Conservation (phyloP, 176 grass and related monocot genomes). For the Bothriochloa decipiens region DNA sequence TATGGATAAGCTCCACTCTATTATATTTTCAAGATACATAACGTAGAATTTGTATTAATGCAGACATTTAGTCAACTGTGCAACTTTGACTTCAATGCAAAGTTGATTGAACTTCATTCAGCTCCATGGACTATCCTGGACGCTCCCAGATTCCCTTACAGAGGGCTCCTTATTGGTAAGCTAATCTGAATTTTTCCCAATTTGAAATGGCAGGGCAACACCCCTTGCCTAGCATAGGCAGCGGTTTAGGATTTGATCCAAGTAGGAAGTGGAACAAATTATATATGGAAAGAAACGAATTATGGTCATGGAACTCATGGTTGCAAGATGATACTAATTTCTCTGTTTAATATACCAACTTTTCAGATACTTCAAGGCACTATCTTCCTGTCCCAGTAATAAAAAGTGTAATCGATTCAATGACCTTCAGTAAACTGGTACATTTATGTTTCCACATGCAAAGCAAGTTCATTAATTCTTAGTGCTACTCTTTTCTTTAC, state of each 20-base stretch:
- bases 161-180: slow-evolving; percentile 92
- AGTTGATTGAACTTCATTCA: slow-evolving; percentile 62
- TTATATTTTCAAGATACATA: slow-evolving; percentile 14
- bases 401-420: slow-evolving; percentile 94
- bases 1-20: neutral
- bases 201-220: neutral
- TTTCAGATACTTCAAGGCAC: slow-evolving; percentile 92
- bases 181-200: neutral
- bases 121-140: slow-evolving; percentile 90
- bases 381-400: slow-evolving; percentile 93
- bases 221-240: neutral
- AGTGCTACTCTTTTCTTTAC: neutral
- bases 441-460: slow-evolving; percentile 24
- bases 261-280: neutral
- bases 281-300: neutral
- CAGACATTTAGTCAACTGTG: slow-evolving; percentile 98
- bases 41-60: slow-evolving; percentile 28
- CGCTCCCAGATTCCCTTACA: slow-evolving; percentile 78
- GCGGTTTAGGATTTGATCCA: neutral
- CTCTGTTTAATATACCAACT: neutral
- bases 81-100: slow-evolving; percentile 71
- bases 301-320: neutral
- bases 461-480: slow-evolving; percentile 4
- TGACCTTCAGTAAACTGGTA: slow-evolving; percentile 98
- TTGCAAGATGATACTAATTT: neutral